These are phyloP conservation scores for Gracilaria gracilis DNA, from an alignment of 23 red algal genomes.

Conservation along the genomic window DNA sequence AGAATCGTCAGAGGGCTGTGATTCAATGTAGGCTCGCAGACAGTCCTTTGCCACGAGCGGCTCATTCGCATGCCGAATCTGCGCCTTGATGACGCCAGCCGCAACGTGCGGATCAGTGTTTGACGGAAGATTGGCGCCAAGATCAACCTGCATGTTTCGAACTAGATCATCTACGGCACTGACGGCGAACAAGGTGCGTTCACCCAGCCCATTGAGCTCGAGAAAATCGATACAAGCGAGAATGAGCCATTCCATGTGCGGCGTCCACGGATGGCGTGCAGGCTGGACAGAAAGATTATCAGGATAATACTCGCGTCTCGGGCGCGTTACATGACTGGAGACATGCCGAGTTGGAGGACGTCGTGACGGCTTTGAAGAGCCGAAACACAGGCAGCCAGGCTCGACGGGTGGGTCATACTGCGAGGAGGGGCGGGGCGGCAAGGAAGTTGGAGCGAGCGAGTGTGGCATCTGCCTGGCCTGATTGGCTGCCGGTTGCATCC, in stretches of 20 bases:
- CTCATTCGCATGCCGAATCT: conserved; percentile 71
- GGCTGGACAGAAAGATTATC: conserved; percentile 72
- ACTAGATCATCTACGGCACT: conserved; percentile 76
- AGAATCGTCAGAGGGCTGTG: conserved; percentile 1
- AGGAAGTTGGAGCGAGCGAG: conserved; percentile 6
- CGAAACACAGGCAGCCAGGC: conserved; percentile 71
- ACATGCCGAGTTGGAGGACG: conserved; percentile 6
- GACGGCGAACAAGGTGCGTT: conserved; percentile 78
- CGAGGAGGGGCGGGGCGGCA: conserved; percentile 3
- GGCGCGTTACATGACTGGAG: conserved; percentile 17
- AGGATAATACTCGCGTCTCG: conserved; percentile 66
- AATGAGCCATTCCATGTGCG: conserved; percentile 76
- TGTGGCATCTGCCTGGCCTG: conserved; percentile 42
- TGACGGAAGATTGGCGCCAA: conserved; percentile 43
- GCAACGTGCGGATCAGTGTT: conserved; percentile 82
- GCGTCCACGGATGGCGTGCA: conserved; percentile 50
- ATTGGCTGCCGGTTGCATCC: conserved; percentile 76
- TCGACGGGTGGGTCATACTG: conserved; percentile 17
- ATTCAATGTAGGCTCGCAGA: conserved; percentile 63
- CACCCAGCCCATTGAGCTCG: conserved; percentile 59
- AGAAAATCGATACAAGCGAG: conserved; percentile 74
- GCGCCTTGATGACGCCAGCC: conserved; percentile 81
- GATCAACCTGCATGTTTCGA: conserved; percentile 54
- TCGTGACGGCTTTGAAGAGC: conserved; percentile 23
- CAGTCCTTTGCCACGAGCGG: conserved; percentile 71